Percentiles rank a stretch among this genome's conserved stretches.
phyloP scores from a whole-genome alignment of 345 rosid species.

The Syzygium jambos region DNA sequence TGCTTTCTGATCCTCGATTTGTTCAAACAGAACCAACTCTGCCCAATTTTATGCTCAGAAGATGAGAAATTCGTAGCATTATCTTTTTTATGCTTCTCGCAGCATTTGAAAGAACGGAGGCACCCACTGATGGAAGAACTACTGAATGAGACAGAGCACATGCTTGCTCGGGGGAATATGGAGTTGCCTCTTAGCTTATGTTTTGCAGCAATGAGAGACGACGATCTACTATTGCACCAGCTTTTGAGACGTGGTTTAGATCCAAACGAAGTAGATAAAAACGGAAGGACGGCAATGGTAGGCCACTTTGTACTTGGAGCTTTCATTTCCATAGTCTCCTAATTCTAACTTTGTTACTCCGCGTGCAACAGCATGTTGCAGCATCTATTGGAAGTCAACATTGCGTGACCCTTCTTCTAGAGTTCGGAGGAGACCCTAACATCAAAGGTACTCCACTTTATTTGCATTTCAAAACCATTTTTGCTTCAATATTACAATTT shows the following conservation, averaged over 20 bases:
- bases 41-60: not conserved
- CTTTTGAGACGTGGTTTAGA: slow-evolving; percentile 58
- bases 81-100: slow-evolving; percentile 10
- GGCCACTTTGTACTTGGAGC: not conserved
- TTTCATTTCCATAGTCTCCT: not conserved
- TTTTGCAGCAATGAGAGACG: slow-evolving; percentile 81
- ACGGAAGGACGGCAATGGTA: slow-evolving; percentile 65
- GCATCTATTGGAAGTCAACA: slow-evolving; percentile 64
- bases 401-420: slow-evolving; percentile 58
- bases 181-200: slow-evolving; percentile 72
- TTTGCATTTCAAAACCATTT: not conserved
- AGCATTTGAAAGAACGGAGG: slow-evolving; percentile 61
- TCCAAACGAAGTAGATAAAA: slow-evolving; percentile 56
- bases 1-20: not conserved
- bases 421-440: slow-evolving; percentile 74
- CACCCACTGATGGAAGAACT: slow-evolving; percentile 55
- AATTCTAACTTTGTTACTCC: not conserved
- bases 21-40: not conserved
- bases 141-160: slow-evolving; percentile 54
- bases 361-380: slow-evolving; percentile 61
- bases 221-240: slow-evolving; percentile 64
- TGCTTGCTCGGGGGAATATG: slow-evolving; percentile 73
- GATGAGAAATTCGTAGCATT: not conserved
- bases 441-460: slow-evolving; percentile 34
- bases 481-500: not conserved